Base-by-base conservation (phyloP, 805 yeast genomes). In the Starmerella bombicola region DNA sequence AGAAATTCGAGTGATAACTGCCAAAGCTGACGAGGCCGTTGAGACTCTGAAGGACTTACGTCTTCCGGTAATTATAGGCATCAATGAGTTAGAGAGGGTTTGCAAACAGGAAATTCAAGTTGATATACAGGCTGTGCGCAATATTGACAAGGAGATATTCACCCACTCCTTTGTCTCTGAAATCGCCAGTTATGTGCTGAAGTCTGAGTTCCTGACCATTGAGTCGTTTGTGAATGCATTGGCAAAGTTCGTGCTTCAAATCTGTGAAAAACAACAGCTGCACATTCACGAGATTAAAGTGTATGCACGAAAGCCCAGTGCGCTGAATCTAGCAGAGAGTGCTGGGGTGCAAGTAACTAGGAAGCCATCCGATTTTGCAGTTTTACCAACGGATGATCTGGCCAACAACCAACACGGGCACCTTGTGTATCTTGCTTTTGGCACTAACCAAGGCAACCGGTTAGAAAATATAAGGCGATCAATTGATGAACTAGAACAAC, bases 141-240 rank as follows among this genome's bases (percentile, higher is more conserved):
- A 51, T 9, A 24, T 38, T 6, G 44, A 22, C 19, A 43, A 34
- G 33, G 51, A 17, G 26, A 44, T 41, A 30, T 51, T 37, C 38
- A 49, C 49, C 30, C 48, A 40, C 21, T 37, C 38, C 15, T 36
- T 41, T 5, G 43, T 42, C 4, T 45, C 33, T 7, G 10, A 58
- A 2, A 68, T 80, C 3, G 65, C 70, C 0, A 53, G 54, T 0
- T 81, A 76, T 52, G 80, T 84, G n/a, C 93, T 81, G 53, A 56
- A 55, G n/a, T 71, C 94, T 1, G 74, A 76, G 47, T 91, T 83
- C 64, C 79, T 82, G 54, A 91, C 99, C 0, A 93, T 91, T 1
- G 99, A 91, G 57, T 95, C 96, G 0, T 67, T 91, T 35, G 93
- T 82, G 3, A 71, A 76, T 44, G 71, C 75, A 9, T 78, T 83